Evolutionary conservation across 352 stramenopile genomes (phyloP).

Genomic region (Globisporangium uncinulatum): DNA sequence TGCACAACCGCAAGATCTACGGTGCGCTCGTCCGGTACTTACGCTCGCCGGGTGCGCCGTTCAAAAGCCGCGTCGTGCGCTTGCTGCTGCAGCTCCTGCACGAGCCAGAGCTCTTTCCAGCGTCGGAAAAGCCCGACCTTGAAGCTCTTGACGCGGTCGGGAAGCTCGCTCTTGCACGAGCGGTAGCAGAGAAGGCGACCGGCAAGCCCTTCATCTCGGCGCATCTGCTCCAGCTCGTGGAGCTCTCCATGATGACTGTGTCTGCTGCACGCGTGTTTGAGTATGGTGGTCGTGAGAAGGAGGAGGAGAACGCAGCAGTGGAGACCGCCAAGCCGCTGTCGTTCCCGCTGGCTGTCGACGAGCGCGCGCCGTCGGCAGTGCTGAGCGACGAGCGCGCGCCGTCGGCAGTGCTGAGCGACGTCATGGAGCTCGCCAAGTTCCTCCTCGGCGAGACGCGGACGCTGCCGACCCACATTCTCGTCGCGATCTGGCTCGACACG

Average conservation of each 20-base stretch:
- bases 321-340: slow-evolving; percentile 18
- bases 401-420: slow-evolving; percentile 43
- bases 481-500: slow-evolving; percentile 76
- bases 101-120: slow-evolving; percentile 47
- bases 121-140: slow-evolving; percentile 52
- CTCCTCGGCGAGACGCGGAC: slow-evolving; percentile 39
- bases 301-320: too few relatives aligned
- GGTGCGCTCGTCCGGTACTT: slow-evolving; percentile 75
- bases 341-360: slow-evolving; percentile 38
- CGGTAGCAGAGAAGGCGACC: slow-evolving; percentile 46
- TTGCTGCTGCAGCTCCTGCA: slow-evolving; percentile 76
- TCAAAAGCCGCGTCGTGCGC: slow-evolving; percentile 73
- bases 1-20: slow-evolving; percentile 82
- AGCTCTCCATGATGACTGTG: slow-evolving; percentile 61
- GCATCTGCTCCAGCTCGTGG: slow-evolving; percentile 72
- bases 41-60: slow-evolving; percentile 67
- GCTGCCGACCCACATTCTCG: slow-evolving; percentile 49
- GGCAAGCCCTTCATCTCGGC: slow-evolving; percentile 69
- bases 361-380: slow-evolving; percentile 29
- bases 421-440: slow-evolving; percentile 49
- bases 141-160: slow-evolving; percentile 57
- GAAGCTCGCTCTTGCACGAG: slow-evolving; percentile 46
- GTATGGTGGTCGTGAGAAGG: neutral
- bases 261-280: slow-evolving; percentile 32
- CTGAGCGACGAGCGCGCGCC: slow-evolving; percentile 45